Evolutionary conservation across 352 stramenopile genomes (phyloP), one percentile per base, ranked within the genome.

Genomic region (Phytophthora fragariae): DNA sequence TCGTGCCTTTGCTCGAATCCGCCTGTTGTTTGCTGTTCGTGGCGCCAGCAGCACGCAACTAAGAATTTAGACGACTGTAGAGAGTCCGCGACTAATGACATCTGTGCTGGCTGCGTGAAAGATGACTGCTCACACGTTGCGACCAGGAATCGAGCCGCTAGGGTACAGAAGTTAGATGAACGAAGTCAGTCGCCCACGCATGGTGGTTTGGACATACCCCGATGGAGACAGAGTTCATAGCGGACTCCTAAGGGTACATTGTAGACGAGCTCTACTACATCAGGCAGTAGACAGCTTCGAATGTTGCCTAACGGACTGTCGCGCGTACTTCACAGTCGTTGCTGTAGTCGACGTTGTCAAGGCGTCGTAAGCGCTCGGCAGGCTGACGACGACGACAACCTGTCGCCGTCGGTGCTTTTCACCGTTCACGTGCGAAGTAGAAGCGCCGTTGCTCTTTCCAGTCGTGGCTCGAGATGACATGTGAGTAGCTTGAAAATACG

Each of bases 11-110:
- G 37, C 60, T 54, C 8, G 41, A 55, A 60, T 64, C 67, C 39
- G 19, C 21, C 31, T 70, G 61, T 24, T 69, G 39, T 41, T 69
- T 50, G 52, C 17, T 69, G 52, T 69, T 73, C 52, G 60, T 60
- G 67, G 65, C 10, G 31, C 29, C 14, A 15, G 50, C 9, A 52
- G 27, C 27, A 15, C 1, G 47, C 4, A n/a, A 33, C 24, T 62
- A 52, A 47, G 17, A 14, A 46, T 29, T 12, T 57, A 46, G 29
- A 21, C 35, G 35, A 21, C 31, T 50, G 47, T 50, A 57, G 46
- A 39, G 46, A 35, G 29, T 15, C 7, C 41, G 19, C 12, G 39
- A n/a, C 39, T 17, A 44, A 54, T 15, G 44, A 27, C 41, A 37
- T 46, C 27, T 55, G 41, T 46, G 7, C 24, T 8, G 11, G 14